These are phyloP conservation scores for Binderoboletus segoi DNA, from an alignment of 1,284 basidiomycete genomes.

Conservation along the genomic window DNA sequence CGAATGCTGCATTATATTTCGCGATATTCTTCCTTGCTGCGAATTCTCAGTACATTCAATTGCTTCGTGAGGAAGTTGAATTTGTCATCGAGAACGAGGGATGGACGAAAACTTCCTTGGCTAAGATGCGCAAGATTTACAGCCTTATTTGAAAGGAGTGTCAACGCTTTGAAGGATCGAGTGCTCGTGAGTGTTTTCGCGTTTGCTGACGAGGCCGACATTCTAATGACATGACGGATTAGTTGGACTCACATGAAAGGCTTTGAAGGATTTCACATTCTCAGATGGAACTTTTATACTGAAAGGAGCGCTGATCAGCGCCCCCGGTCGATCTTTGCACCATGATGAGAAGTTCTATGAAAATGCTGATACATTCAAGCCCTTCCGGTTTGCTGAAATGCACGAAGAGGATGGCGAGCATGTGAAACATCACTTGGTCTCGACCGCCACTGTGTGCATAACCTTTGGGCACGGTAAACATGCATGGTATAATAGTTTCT, in stretches of 20 bases:
- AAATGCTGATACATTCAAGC: slow-evolving; percentile 32
- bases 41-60: slow-evolving; percentile 39
- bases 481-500: slow-evolving; percentile 13
- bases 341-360: slow-evolving; percentile 29
- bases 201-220: neutral
- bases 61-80: slow-evolving; percentile 48
- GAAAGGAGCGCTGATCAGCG: slow-evolving; percentile 33
- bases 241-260: slow-evolving; percentile 38
- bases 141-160: slow-evolving; percentile 51
- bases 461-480: slow-evolving; percentile 18
- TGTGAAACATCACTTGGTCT: slow-evolving; percentile 19
- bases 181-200: slow-evolving; percentile 22
- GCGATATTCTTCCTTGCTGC: slow-evolving; percentile 40
- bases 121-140: slow-evolving; percentile 46
- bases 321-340: slow-evolving; percentile 28
- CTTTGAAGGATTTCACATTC: slow-evolving; percentile 41
- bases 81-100: slow-evolving; percentile 39
- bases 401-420: slow-evolving; percentile 12
- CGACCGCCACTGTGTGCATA: slow-evolving; percentile 11
- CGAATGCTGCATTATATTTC: slow-evolving; percentile 17
- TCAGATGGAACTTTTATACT: slow-evolving; percentile 46
- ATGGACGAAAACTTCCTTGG: slow-evolving; percentile 45
- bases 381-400: slow-evolving; percentile 35
- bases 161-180: slow-evolving; percentile 32
- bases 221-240: neutral